These are phyloP conservation scores for Fusarium sulawesiense DNA, from an alignment of 2,329 filamentous ascomycete genomes.

Conservation along the genomic window DNA sequence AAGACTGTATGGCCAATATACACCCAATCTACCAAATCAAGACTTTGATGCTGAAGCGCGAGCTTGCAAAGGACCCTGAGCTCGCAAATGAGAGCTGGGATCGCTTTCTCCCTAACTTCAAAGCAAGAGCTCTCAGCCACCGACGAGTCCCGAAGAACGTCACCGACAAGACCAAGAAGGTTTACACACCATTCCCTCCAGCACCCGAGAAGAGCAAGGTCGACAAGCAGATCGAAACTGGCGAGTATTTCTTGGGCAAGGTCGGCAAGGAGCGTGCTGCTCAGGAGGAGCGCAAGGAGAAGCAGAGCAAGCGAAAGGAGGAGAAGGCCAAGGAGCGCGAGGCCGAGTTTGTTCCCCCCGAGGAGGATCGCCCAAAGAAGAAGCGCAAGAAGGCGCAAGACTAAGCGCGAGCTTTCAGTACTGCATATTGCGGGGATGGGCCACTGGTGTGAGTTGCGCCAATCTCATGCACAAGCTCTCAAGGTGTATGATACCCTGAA, in stretches of 20 bases:
- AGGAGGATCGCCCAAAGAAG: constrained; percentile 76
- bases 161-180: constrained; percentile 92
- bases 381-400: constrained; percentile 68
- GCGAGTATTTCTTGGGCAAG: constrained; percentile 96
- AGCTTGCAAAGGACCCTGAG: constrained; percentile 88
- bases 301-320: constrained; percentile 87
- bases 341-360: constrained; percentile 87
- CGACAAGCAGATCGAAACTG: constrained; percentile 95
- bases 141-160: constrained; percentile 84
- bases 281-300: constrained; percentile 83
- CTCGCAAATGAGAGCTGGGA: constrained; percentile 93
- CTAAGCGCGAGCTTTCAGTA: constrained; percentile 36
- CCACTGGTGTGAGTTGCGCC: constrained; percentile 39
- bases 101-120: constrained; percentile 96
- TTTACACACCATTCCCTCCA: constrained; percentile 96
- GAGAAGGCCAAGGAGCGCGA: constrained; percentile 88
- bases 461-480: constrained; percentile 34
- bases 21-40: constrained; percentile 88
- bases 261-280: constrained; percentile 87
- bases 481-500: constrained; percentile 48
- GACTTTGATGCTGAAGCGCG: constrained; percentile 83
- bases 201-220: constrained; percentile 99
- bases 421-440: constrained; percentile 28
- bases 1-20: constrained; percentile 97
- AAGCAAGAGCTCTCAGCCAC: constrained; percentile 90